Evolutionary conservation across 148 eudicot species (phyloP).

Genomic region (Arctostaphylos glauca): DNA sequence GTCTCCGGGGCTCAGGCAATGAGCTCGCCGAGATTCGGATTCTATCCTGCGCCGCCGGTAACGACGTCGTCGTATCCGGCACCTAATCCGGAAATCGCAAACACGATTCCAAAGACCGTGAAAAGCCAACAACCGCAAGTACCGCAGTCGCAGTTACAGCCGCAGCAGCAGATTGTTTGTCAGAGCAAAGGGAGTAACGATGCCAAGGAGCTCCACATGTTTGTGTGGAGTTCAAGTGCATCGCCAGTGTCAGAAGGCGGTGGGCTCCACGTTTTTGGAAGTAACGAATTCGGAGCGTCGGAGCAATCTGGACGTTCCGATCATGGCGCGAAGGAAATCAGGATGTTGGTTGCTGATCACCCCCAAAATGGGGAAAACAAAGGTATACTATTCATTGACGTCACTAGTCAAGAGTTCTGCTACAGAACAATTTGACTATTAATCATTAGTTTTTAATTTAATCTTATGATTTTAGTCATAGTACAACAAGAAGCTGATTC

Average conservation of each 20-base stretch:
- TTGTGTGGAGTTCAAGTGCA: constrained; percentile 90
- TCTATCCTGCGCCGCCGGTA: constrained; percentile 32
- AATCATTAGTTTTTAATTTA: neutral
- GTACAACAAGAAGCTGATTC: too few relatives aligned
- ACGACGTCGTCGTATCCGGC: constrained; percentile 57
- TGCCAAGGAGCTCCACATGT: constrained; percentile 93
- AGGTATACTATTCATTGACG: constrained; percentile 41
- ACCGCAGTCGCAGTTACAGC: constrained; percentile 7
- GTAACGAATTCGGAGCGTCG: constrained; percentile 51
- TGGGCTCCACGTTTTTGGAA: constrained; percentile 81
- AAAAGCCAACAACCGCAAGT: constrained; percentile 18
- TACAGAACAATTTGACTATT: neutral
- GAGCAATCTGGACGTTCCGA: constrained; percentile 82
- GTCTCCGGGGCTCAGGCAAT: constrained; percentile 26
- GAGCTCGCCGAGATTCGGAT: constrained; percentile 65
- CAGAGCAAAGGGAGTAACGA: constrained; percentile 53
- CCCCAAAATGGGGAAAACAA: constrained; percentile 73
- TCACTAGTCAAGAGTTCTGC: neutral
- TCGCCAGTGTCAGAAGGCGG: constrained; percentile 78
- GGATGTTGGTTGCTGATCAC: constrained; percentile 84
- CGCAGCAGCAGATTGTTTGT: constrained; percentile 23
- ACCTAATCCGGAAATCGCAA: constrained; percentile 69
- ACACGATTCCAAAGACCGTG: constrained; percentile 17
- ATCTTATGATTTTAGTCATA: too few relatives aligned
- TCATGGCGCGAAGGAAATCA: constrained; percentile 89